Evolutionary conservation across 202 grass and related monocot genomes (phyloP).

Genomic region (Hordeum pubiflorum): DNA sequence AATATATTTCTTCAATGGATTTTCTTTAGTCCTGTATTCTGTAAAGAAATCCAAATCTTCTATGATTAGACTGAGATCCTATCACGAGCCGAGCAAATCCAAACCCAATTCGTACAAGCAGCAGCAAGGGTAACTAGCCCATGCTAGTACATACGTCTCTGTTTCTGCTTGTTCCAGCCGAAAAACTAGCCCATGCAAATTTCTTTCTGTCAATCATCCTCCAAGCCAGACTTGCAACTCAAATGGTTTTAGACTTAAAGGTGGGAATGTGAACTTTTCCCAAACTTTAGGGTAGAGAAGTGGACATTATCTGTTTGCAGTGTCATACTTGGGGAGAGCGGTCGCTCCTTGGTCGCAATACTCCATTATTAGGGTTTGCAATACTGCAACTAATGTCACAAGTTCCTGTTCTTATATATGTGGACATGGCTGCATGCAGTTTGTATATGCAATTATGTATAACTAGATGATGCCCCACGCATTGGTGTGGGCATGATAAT

Average conservation of each 20-base stretch:
- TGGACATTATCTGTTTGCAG: not conserved
- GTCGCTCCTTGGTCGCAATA: too few relatives aligned
- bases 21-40: not conserved
- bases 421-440: not conserved
- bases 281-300: not conserved
- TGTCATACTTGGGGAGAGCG: not conserved
- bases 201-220: too few relatives aligned
- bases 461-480: not conserved
- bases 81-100: not conserved
- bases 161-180: too few relatives aligned
- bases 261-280: not conserved
- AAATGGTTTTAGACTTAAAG: not conserved
- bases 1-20: constrained; percentile 8
- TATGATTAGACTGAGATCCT: not conserved
- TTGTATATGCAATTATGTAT: not conserved
- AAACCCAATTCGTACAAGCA: not conserved
- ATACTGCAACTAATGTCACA: not conserved
- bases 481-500: not conserved
- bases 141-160: too few relatives aligned
- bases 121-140: not conserved
- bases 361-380: not conserved
- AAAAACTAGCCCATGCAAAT: too few relatives aligned
- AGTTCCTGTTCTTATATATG: not conserved
- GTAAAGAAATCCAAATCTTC: not conserved
- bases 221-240: not conserved